These are phyloP conservation scores for Trichoderma polysporum DNA, from an alignment of 2,329 filamentous ascomycete genomes.

Conservation along the genomic window DNA sequence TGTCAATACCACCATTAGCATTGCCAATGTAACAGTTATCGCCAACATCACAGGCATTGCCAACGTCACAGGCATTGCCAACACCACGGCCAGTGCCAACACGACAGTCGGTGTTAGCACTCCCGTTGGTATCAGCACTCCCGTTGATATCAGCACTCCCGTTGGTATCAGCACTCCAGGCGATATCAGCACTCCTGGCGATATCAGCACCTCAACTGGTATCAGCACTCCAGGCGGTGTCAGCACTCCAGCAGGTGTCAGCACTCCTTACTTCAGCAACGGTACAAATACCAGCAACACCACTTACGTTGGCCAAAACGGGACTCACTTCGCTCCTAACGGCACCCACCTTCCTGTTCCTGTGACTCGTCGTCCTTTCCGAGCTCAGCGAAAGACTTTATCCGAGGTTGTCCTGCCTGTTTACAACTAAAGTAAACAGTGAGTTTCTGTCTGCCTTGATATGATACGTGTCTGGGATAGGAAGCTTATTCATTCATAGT, in stretches of 20 bases:
- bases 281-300: background rate
- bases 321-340: background rate
- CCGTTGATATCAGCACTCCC: background rate
- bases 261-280: background rate
- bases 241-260: background rate
- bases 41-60: background rate
- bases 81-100: background rate
- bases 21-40: background rate
- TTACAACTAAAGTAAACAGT: background rate
- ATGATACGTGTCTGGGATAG: too few relatives aligned
- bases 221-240: background rate
- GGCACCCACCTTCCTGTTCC: background rate
- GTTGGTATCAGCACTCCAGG: too few relatives aligned
- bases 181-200: background rate
- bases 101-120: background rate
- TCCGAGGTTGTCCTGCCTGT: background rate
- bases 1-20: background rate
- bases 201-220: background rate
- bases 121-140: background rate
- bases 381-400: background rate
- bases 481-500: background rate
- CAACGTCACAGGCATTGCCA: background rate
- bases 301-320: background rate
- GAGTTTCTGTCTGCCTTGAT: background rate
- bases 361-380: conserved; percentile 9